Evolutionary conservation across 106 monocot genomes (phyloP).

Genomic region (Phalaenopsis aphrodite): DNA sequence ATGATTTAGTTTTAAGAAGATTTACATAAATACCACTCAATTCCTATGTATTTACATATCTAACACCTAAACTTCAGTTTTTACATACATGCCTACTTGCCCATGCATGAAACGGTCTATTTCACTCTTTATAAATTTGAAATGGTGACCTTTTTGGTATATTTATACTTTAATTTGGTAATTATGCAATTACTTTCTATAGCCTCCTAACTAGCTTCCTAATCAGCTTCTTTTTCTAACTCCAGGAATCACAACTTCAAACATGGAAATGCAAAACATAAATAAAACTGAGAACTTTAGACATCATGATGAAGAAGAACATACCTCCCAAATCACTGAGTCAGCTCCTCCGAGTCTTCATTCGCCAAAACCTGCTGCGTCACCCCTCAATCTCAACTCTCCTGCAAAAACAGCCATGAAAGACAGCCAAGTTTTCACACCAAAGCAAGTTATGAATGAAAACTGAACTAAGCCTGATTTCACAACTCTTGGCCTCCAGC

Average conservation of each 20-base stretch:
- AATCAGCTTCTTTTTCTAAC: not conserved
- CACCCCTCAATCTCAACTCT: not conserved
- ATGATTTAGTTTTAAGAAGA: too few relatives aligned
- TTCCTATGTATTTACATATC: too few relatives aligned
- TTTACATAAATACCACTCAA: too few relatives aligned
- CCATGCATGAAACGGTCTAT: too few relatives aligned
- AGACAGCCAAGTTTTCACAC: not conserved
- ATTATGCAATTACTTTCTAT: not conserved
- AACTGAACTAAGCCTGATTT: not conserved
- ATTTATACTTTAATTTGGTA: too few relatives aligned
- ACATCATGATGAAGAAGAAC: not conserved
- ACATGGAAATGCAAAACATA: not conserved
- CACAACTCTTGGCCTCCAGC: slow-evolving; percentile 12
- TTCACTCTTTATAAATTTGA: too few relatives aligned
- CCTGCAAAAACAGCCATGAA: not conserved
- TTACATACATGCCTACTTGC: too few relatives aligned
- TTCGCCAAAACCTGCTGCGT: not conserved
- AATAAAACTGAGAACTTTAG: not conserved
- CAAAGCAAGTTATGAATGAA: not conserved
- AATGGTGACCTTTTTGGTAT: too few relatives aligned
- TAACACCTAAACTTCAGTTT: too few relatives aligned
- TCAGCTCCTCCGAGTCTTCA: not conserved
- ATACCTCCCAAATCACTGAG: not conserved
- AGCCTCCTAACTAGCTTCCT: not conserved
- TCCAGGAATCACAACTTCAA: not conserved